Evolutionary conservation across 2,329 filamentous ascomycete genomes (phyloP).

Genomic region (Sodiomyces alkalinus): DNA sequence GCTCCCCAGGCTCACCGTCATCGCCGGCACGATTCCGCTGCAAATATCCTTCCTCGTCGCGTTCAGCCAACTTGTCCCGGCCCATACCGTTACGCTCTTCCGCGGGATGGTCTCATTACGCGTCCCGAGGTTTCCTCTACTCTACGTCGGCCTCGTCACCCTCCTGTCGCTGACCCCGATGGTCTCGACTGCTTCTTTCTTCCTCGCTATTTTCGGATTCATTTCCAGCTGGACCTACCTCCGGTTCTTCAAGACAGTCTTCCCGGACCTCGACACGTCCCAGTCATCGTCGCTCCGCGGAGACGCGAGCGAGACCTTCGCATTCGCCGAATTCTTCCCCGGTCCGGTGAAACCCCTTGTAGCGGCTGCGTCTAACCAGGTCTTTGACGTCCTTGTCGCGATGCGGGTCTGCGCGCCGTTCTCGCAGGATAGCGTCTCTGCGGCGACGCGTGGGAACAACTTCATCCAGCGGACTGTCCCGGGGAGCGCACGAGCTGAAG

Average conservation of each 20-base stretch:
- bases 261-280: conserved; percentile 50
- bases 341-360: conserved; percentile 67
- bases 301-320: conserved; percentile 91
- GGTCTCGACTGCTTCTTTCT: conserved; percentile 55
- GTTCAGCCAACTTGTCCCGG: conserved; percentile 93
- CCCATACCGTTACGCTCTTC: conserved; percentile 91
- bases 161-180: conserved; percentile 43
- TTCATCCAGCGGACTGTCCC: conserved; percentile 40
- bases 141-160: conserved; percentile 62
- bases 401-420: conserved; percentile 75
- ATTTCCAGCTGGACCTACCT: conserved; percentile 88
- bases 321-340: conserved; percentile 92
- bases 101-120: conserved; percentile 78
- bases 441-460: conserved; percentile 46
- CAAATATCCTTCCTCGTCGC: conserved; percentile 91
- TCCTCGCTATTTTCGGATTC: conserved; percentile 70
- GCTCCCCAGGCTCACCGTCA: conserved; percentile 52
- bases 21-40: conserved; percentile 77
- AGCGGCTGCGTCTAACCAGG: conserved; percentile 52
- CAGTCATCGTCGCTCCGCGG: conserved; percentile 55
- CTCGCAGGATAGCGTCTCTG: conserved; percentile 62
- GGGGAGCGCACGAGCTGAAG: conserved; percentile 70
- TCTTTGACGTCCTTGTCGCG: conserved; percentile 63
- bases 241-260: conserved; percentile 77
- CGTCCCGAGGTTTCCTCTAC: conserved; percentile 55